These are phyloP conservation scores for Suillus spraguei DNA, from an alignment of 768 basidiomycete species.

Conservation along the genomic window DNA sequence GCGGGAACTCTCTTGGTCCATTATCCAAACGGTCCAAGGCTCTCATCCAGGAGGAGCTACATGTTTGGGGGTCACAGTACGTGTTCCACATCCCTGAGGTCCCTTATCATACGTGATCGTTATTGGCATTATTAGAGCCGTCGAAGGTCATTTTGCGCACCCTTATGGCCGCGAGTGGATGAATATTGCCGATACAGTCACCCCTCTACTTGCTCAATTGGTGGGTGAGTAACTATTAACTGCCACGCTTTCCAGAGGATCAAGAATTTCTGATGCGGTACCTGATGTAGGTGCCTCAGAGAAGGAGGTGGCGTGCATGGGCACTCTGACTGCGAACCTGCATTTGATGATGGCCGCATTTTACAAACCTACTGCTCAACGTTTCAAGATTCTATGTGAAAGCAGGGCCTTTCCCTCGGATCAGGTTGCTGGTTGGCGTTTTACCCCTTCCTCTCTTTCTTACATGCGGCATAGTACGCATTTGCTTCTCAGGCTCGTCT, in stretches of 20 bases:
- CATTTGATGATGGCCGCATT: conserved; percentile 95
- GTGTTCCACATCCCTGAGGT: conserved; percentile 17
- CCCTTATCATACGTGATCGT: conserved; percentile 16
- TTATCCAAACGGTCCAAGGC: conserved; percentile 72
- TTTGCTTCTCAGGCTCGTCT: conserved; percentile 88
- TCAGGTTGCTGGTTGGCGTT: conserved; percentile 56
- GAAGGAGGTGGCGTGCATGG: conserved; percentile 94
- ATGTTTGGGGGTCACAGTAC: conserved; percentile 79
- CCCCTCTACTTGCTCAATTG: conserved; percentile 75
- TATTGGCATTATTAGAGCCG: conserved; percentile 54
- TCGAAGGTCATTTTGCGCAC: conserved; percentile 89
- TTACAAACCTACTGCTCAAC: conserved; percentile 82
- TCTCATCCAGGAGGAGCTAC: conserved; percentile 80
- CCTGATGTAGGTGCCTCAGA: conserved; percentile 69
- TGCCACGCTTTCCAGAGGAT: neutral
- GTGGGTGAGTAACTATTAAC: conserved; percentile 58
- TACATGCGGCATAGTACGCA: conserved; percentile 69
- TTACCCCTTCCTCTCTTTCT: conserved; percentile 4
- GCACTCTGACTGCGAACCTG: conserved; percentile 92
- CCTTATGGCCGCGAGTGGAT: conserved; percentile 87
- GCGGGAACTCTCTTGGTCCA: conserved; percentile 93
- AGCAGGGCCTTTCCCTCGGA: conserved; percentile 95
- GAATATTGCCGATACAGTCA: conserved; percentile 69
- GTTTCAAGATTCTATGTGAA: conserved; percentile 96
- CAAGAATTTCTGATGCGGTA: conserved; percentile 1